Evolutionary conservation across 805 yeast species (phyloP).

Genomic region (Scheffersomyces lignosus): DNA sequence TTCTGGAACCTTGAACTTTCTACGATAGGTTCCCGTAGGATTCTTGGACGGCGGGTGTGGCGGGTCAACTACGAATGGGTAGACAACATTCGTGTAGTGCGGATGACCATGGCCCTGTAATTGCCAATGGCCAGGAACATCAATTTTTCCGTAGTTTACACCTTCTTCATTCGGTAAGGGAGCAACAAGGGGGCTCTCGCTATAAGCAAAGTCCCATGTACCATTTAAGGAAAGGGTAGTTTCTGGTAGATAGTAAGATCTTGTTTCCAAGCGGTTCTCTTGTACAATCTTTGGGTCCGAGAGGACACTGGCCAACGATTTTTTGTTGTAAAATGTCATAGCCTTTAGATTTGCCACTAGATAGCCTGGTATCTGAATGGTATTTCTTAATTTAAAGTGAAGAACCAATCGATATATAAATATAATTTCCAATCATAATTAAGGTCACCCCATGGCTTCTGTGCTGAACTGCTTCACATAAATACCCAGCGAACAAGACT

Average conservation of each 20-base stretch:
- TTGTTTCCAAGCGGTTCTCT: constrained; percentile 9
- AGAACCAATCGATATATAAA: too few relatives aligned
- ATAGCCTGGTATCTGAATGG: too few relatives aligned
- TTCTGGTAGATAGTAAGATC: constrained; percentile 15
- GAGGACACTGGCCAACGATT: constrained; percentile 5
- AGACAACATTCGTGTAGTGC: constrained; percentile 31
- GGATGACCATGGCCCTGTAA: constrained; percentile 34
- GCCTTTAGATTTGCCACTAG: too few relatives aligned
- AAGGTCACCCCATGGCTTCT: too few relatives aligned
- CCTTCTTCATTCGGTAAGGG: constrained; percentile 5
- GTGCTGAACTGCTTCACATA: too few relatives aligned
- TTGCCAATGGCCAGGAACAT: constrained; percentile 39
- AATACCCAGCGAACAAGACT: too few relatives aligned
- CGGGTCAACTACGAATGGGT: constrained; percentile 32
- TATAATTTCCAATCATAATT: too few relatives aligned
- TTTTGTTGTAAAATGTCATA: constrained; percentile 2
- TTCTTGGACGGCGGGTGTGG: constrained; percentile 29
- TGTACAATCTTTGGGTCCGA: constrained; percentile 10
- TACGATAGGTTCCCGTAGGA: constrained; percentile 33
- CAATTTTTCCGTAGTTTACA: constrained; percentile 4
- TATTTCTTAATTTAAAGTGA: too few relatives aligned
- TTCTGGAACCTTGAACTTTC: constrained; percentile 17
- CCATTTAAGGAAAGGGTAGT: constrained; percentile 12
- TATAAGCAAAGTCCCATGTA: constrained; percentile 13
- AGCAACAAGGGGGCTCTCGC: constrained; percentile 8